Base-by-base conservation (phyloP, 768 basidiomycete species). In the Infundibulicybe gibba region DNA sequence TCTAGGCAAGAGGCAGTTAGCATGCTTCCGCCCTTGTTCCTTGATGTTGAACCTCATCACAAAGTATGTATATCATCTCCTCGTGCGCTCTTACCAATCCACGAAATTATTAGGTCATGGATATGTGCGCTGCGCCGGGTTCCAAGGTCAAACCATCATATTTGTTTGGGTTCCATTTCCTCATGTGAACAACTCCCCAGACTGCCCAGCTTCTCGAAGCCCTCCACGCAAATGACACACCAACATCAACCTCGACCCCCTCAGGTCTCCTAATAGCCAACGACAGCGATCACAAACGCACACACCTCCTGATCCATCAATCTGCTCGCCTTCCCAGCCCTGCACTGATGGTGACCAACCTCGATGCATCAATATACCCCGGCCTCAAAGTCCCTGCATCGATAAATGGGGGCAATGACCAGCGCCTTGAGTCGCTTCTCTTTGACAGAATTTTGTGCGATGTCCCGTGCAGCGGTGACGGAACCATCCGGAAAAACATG, bases 71-170 rank as follows among this genome's bases (percentile, higher is more conserved):
- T 32, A 10, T 21, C n/a, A 14, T 34, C 6, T n/a, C 41, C 44
- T 30, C 8, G 42, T 6, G 32, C 25, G 49, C 43, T 31, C 38
- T 32, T 47, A 8, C 16, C 2, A 16, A 20, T 13, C 25, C 38
- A 41, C 11, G 45, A n/a, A 34, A 33, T 47, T 46, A 41, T 14
- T 47, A 89, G 82, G 87, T 91, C 15, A 83, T 98, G 57, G 97
- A 99, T 64, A 93, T 95, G 90, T 99, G 97, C 61, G 97, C 97
- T 14, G 95, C 97, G 2, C 97, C 97, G 0, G 97, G 97, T 5
- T 97, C 94, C 17, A 99, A 99, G 73, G 90, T 89, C 53, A 30
- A 60, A 49, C n/a, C 25, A 25, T 25, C 25, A 8, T 20, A 25
- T 17, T 6, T 44, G 6, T 32, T 41, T 43, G n/a, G 40, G 16